Evolutionary conservation across 345 rosid genomes (phyloP).

Genomic region (Eucalyptus pauciflora): DNA sequence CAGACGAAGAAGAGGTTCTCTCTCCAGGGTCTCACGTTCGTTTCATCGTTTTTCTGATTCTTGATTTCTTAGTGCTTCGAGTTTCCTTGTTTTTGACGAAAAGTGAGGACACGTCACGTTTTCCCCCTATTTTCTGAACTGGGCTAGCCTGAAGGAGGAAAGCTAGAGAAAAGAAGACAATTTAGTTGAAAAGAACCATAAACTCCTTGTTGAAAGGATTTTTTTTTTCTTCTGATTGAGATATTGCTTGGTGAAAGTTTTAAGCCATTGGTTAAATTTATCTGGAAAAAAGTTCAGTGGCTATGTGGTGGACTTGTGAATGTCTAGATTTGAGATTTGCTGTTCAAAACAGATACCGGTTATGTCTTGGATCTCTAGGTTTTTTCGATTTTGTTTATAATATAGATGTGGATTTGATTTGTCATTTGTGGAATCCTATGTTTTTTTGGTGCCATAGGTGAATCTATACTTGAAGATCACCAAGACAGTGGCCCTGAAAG

Average conservation of each 20-base stretch:
- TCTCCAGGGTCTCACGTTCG: neutral
- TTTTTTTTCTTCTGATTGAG: too few species aligned
- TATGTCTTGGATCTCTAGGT: neutral
- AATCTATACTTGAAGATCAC: conserved; percentile 11
- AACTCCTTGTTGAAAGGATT: neutral
- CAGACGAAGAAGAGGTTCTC: neutral
- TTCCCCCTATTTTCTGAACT: neutral
- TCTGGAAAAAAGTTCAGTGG: neutral
- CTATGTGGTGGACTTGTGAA: neutral
- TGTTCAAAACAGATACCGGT: neutral
- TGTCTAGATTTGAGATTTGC: neutral
- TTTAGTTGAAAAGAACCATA: neutral
- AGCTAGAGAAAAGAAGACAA: neutral
- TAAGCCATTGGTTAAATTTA: too few species aligned
- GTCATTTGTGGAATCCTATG: neutral
- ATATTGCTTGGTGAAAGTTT: too few species aligned
- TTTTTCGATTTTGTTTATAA: neutral
- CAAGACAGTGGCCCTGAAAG: conserved; percentile 8
- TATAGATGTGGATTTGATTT: neutral
- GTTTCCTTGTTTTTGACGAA: neutral
- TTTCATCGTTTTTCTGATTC: neutral
- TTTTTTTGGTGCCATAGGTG: neutral
- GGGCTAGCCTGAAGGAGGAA: neutral
- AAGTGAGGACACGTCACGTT: neutral
- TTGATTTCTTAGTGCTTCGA: neutral